Base-by-base conservation (phyloP, 2,329 filamentous ascomycete species). In the Daldinia sp. region DNA sequence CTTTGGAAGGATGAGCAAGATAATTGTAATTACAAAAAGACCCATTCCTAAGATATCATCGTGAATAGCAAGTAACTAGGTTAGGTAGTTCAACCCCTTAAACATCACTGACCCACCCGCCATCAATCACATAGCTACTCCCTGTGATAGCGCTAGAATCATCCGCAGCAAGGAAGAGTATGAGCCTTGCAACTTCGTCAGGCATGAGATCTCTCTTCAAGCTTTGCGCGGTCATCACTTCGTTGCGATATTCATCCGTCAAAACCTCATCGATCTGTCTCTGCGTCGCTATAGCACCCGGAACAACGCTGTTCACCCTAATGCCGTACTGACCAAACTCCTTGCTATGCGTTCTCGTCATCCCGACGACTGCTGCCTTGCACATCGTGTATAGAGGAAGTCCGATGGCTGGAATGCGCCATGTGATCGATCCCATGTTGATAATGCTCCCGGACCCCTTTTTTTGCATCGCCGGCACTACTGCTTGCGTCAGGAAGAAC, bases 231-330 rank as follows among this genome's bases (percentile, higher is more conserved):
- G 70, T 70, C 66, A 82, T 68, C 3, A 81, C 77, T 39, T 71
- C 68, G 5, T 68, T 70, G 27, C 73, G 74, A 66, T 68, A 79
- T 69, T 81, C 80, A 0, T 75, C 73, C 25, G 80, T 83, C 30
- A 82, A 64, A 11, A 83, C 75, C 59, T 80, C 77, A 0, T 77
- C 70, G 30, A 75, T 76, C 76, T 82, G 80, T 3, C 79, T 71
- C 73, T 78, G 71, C 5, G 81, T 83, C 1, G 79, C 80, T 29
- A 83, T 80, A 1, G 79, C 74, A 0, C 81, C 81, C 0, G 82
- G 82, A 79, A 83, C 80, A 27, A 84, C 78, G 58, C 79, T 82
- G 53, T 84, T 84, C 4, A 83, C 77, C 0, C 81, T 64, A 15
- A 80, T 72, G 1, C 76, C 75, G n/a, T 66, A 58, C 5, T 30